Conservation (phyloP, 192 early-diverging fungal genomes). For the Dissophora globulifera region DNA sequence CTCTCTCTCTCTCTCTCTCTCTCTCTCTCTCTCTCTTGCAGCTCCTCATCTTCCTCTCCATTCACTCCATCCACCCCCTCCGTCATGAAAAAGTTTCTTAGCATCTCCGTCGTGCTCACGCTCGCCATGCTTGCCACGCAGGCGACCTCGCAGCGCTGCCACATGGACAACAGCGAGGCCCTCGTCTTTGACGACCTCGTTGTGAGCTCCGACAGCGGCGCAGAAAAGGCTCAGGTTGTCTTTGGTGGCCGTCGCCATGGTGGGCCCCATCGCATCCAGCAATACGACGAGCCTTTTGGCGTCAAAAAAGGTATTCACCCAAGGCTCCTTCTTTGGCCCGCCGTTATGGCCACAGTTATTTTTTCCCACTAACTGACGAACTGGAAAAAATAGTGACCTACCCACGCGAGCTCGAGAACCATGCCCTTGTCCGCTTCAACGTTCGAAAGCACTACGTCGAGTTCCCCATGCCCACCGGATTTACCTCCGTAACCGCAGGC, state of each 20-base stretch:
- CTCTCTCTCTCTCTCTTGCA: background rate
- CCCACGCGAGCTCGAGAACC: slow-evolving; percentile 41
- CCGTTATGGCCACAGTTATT: too few relatives aligned
- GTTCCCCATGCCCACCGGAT: slow-evolving; percentile 21
- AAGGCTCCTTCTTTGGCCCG: background rate
- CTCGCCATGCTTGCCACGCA: slow-evolving; percentile 21
- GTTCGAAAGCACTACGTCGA: slow-evolving; percentile 36
- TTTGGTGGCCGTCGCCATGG: slow-evolving; percentile 24
- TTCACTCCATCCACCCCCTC: background rate
- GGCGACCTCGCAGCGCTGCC: slow-evolving; percentile 9
- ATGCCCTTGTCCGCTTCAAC: slow-evolving; percentile 47
- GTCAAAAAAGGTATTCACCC: slow-evolving; percentile 35
- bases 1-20: background rate
- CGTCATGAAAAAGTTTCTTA: slow-evolving; percentile 35
- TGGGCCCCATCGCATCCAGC: slow-evolving; percentile 4
- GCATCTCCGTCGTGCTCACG: slow-evolving; percentile 29
- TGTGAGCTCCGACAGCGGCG: background rate
- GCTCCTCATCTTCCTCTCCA: too few relatives aligned
- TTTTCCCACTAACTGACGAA: too few relatives aligned
- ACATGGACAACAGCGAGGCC: background rate
- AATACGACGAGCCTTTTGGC: slow-evolving; percentile 15
- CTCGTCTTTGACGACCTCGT: background rate
- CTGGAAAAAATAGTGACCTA: slow-evolving; percentile 24
- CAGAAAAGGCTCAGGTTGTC: slow-evolving; percentile 10
- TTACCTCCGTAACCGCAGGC: background rate